Conservation (phyloP, 2,329 filamentous ascomycete genomes). For the Cercospora janseana region DNA sequence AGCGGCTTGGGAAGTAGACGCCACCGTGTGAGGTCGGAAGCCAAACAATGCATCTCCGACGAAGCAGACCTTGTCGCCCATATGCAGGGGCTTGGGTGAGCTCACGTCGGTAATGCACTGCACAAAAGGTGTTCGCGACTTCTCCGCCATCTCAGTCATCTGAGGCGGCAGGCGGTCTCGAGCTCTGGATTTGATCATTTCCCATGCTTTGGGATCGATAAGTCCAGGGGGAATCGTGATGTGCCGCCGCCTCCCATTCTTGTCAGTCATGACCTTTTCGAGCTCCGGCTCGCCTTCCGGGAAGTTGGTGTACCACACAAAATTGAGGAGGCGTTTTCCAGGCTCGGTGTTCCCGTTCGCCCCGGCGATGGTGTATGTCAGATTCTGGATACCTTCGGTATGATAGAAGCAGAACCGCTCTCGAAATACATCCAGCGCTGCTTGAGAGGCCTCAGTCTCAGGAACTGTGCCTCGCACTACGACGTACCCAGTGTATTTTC, state of each 20-base stretch:
- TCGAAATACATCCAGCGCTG: conserved; percentile 37
- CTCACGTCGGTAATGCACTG: conserved; percentile 47
- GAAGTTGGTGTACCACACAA: conserved; percentile 49
- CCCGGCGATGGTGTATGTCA: conserved; percentile 47
- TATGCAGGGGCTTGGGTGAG: conserved; percentile 41
- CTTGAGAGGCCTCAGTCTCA: conserved; percentile 38
- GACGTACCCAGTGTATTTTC: conserved; percentile 37
- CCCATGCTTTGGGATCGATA: conserved; percentile 42
- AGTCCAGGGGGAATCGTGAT: conserved; percentile 47
- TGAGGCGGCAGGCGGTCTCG: conserved; percentile 38
- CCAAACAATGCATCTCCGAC: conserved; percentile 49
- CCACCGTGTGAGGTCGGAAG: conserved; percentile 48
- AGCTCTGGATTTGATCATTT: conserved; percentile 39
- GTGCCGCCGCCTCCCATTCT: conserved; percentile 40
- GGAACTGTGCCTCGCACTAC: conserved; percentile 38
- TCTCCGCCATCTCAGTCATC: conserved; percentile 44
- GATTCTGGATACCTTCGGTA: conserved; percentile 39
- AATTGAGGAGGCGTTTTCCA: conserved; percentile 48
- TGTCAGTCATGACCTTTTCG: conserved; percentile 46
- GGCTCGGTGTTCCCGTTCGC: conserved; percentile 41
- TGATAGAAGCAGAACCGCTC: conserved; percentile 47
- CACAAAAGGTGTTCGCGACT: conserved; percentile 45
- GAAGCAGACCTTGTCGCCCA: conserved; percentile 45
- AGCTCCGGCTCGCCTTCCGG: conserved; percentile 40
- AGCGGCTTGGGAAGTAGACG: conserved; percentile 48